Base-by-base conservation (phyloP, 1,284 basidiomycete species). In the Pseudomicrostroma phylloplanum region DNA sequence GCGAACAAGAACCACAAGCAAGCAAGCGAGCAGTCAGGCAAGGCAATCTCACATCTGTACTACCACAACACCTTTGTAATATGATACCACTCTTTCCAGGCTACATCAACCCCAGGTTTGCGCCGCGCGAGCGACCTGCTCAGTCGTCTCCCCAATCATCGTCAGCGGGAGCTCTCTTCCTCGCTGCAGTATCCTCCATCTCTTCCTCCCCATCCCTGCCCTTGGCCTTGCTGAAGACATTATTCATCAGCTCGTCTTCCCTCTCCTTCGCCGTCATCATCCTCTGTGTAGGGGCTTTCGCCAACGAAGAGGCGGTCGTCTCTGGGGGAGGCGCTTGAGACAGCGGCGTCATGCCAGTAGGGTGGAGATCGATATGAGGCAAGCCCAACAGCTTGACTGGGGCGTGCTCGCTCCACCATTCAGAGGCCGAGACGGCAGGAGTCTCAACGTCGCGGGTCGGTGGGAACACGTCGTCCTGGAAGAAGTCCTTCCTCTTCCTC, bases 401-500 rank as follows among this genome's bases (percentile, higher is more conserved):
- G 6, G 80, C 59, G 30, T 9, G 30, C 30, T 36, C 30, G 30
- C 30, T 36, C 30, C 30, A 36, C 80, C 81, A 83, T 8, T 74
- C 71, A 6, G 60, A 55, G 0, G 77, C 71, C 0, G 68, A 63
- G 3, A 69, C 54, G 0, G 69, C 46, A 0, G 80, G 70, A 30
- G 72, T 58, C 42, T 66, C 70, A 0, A 73, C 65, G 49, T 81
- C 77, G 1, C 71, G 55, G 2, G 82, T 83, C 0, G 76, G 73
- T 0, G 79, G 65, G 55, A 79, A 83, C 39, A 83, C 80, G 67
- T 83, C 83, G 68, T 83, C 80, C 68, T 83, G 83, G 77, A 83
- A 83, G 74, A 79, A 82, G 25, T 82, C 80, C 15, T 63, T 62
- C 64, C 76, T n/a, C 36, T 25, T 54, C 15, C 82, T 69, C 7